These are phyloP conservation scores for Erythrophleum fordii DNA, from an alignment of 306 rosid species.

Conservation along the genomic window DNA sequence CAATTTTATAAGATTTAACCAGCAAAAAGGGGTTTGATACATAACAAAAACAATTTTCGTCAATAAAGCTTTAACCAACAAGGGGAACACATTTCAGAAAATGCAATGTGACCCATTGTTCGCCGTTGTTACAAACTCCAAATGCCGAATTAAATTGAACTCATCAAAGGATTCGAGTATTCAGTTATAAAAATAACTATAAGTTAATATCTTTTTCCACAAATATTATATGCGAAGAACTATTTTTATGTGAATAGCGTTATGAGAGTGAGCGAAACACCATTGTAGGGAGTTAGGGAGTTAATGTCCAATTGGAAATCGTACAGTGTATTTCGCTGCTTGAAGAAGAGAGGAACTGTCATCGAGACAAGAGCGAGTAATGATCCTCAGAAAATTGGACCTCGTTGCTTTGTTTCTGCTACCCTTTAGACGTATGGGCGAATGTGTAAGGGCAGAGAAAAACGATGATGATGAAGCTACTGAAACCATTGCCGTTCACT, in stretches of 20 bases:
- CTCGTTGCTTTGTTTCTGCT: conserved; percentile 20
- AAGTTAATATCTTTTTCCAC: too few species aligned
- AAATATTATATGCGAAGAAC: too few species aligned
- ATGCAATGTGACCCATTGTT: neutral
- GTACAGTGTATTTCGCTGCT: conserved; percentile 83
- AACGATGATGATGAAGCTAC: conserved; percentile 48
- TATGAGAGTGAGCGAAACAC: neutral
- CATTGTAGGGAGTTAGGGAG: neutral
- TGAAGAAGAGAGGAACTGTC: conserved; percentile 74
- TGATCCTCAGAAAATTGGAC: conserved; percentile 45
- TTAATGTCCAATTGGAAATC: neutral
- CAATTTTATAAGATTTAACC: conserved; percentile 4
- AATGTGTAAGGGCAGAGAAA: conserved; percentile 42
- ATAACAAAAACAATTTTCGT: conserved; percentile 21
- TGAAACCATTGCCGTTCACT: conserved; percentile 45
- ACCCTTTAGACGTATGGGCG: conserved; percentile 25
- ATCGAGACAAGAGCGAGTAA: conserved; percentile 63
- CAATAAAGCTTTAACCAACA: neutral
- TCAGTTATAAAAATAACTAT: too few species aligned
- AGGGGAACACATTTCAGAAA: neutral
- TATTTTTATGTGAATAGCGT: neutral
- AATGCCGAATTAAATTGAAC: neutral
- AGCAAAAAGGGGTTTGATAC: conserved; percentile 24
- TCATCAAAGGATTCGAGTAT: too few species aligned
- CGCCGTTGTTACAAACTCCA: neutral